Base-by-base conservation (phyloP, 495 filamentous ascomycete species). In the Tuber borchii region DNA sequence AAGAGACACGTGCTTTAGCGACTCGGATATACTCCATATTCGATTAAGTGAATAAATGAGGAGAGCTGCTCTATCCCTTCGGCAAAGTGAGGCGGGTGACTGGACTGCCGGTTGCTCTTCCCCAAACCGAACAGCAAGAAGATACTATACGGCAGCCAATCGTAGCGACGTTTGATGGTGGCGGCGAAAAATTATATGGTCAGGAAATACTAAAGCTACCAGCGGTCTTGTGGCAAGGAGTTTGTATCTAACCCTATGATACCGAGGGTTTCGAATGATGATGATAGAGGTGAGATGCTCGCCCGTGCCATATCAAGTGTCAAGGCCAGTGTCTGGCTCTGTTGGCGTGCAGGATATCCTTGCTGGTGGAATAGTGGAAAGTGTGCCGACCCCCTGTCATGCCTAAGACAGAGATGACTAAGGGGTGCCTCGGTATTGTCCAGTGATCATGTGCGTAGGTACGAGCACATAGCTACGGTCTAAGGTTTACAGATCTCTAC, bases 21-120 rank as follows among this genome's bases (percentile, higher is more conserved):
- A 82, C 78, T 71, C 75, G 74, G 80, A 82, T 82, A 72, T 80
- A 76, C 73, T 82, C 81, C 81, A 82, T 82, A 71, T 80, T 68
- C 80, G 51, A 31, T 45, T 19, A 43, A 45, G 34, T 22, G 56
- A 34, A 65, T 34, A 34, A 34, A 34, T 65, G 56, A 65, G 31
- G 56, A 31, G 12, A 34, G 56, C 17, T 65, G 7, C 56, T 65
- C 26, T 65, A 17, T 65, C 31, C 56, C 56, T 34, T 34, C 56
- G 34, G 26, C 3, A 14, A 34, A 1, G 56, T 65, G 56, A 65
- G 17, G 56, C 3, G 56, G 17, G 26, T 16, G 34, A 34, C 56
- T 34, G 17, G 56, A 65, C 56, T 65, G 51, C 51, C 51, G n/a
- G 51, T 31, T 16, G 14, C 26, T 65, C 56, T 34, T 14, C 56